Evolutionary conservation across 441 rosid species (phyloP).

Genomic region (Croton setiger): DNA sequence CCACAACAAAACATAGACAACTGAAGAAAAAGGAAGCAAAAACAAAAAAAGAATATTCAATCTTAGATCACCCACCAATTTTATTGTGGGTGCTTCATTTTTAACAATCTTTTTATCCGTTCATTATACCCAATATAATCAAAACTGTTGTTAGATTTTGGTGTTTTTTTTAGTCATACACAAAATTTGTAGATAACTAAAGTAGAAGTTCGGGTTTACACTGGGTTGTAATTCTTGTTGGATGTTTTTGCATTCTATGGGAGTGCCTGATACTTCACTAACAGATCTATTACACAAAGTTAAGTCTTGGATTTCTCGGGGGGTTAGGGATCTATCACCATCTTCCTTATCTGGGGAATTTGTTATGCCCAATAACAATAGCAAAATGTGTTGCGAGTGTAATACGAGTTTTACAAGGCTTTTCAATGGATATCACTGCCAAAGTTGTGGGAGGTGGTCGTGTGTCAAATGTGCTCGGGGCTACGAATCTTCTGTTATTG

Average conservation of each 20-base stretch:
- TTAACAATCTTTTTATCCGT: constrained; percentile 12
- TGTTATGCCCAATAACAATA: constrained; percentile 41
- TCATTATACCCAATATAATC: constrained; percentile 2
- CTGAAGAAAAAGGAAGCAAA: background rate
- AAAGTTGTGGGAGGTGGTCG: constrained; percentile 52
- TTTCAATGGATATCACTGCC: constrained; percentile 47
- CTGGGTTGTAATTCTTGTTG: constrained; percentile 29
- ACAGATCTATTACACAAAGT: constrained; percentile 67
- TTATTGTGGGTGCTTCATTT: constrained; percentile 46
- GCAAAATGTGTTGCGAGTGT: constrained; percentile 52
- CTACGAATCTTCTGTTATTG: constrained; percentile 27
- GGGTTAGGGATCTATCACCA: constrained; percentile 48
- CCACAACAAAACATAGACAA: constrained; percentile 12
- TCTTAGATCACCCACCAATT: constrained; percentile 54
- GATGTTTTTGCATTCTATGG: constrained; percentile 54
- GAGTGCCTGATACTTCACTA: constrained; percentile 68
- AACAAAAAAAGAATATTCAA: background rate
- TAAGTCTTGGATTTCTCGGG: constrained; percentile 73
- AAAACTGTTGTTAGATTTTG: constrained; percentile 23
- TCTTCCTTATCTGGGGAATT: constrained; percentile 32
- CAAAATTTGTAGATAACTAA: background rate
- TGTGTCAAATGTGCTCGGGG: constrained; percentile 45
- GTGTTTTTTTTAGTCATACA: background rate
- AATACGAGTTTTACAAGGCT: constrained; percentile 28
- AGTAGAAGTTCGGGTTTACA: constrained; percentile 19